These are phyloP conservation scores for Cyamopsis tetragonoloba DNA, from an alignment of 306 rosid genomes.

Conservation along the genomic window DNA sequence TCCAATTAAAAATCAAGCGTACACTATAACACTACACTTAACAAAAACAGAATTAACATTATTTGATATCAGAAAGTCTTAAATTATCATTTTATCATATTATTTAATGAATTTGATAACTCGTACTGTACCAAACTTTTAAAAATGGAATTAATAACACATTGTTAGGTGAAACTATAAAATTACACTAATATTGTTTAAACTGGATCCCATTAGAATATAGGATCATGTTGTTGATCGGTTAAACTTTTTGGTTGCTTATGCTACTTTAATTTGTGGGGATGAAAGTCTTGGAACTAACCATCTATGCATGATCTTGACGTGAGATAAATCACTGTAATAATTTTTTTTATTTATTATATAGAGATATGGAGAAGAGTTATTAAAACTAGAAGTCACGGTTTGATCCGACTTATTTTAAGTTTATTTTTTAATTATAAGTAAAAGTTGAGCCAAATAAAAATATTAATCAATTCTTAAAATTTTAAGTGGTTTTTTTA, in stretches of 20 bases:
- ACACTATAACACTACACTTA: too few relatives aligned
- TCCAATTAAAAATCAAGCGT: too few relatives aligned
- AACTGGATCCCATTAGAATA: not conserved
- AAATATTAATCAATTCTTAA: too few relatives aligned
- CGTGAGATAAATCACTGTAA: not conserved
- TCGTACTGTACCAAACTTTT: not conserved
- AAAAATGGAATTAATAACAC: too few relatives aligned
- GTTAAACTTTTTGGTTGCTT: constrained; percentile 5
- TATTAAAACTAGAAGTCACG: not conserved
- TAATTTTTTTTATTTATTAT: not conserved
- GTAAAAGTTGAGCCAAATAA: too few relatives aligned
- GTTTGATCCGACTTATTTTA: too few relatives aligned
- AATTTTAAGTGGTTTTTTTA: too few relatives aligned
- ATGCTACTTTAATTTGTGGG: not conserved
- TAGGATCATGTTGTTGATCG: constrained; percentile 15
- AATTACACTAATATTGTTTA: not conserved
- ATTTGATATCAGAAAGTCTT: too few relatives aligned
- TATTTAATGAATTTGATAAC: too few relatives aligned
- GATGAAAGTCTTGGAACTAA: not conserved
- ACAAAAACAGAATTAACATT: not conserved
- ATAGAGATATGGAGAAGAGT: not conserved
- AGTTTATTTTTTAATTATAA: too few relatives aligned
- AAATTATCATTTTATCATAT: too few relatives aligned
- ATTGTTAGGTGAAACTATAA: not conserved
- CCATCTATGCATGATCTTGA: constrained; percentile 22